Conservation (phyloP, 2,329 filamentous ascomycete genomes). For the Phoma sp. region DNA sequence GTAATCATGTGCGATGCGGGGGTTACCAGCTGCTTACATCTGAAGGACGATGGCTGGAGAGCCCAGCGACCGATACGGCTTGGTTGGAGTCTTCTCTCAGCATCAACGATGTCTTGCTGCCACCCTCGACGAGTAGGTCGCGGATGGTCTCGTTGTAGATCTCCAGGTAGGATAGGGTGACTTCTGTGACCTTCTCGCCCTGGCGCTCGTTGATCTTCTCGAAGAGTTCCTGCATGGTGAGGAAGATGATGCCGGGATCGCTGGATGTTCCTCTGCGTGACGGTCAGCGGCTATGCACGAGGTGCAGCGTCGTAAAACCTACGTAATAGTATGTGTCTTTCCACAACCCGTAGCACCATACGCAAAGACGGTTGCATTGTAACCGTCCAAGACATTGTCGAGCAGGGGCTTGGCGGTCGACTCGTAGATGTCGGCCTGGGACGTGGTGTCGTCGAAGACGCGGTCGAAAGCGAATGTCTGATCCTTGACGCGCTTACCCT, state of each 20-base stretch:
- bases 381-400: conserved; percentile 94
- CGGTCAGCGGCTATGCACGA: conserved; percentile 42
- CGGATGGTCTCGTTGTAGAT: conserved; percentile 99
- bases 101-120: conserved; percentile 84
- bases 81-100: conserved; percentile 94
- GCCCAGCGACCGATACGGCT: conserved; percentile 85
- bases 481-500: conserved; percentile 93
- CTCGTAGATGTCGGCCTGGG: conserved; percentile 93
- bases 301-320: conserved; percentile 46
- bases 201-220: conserved; percentile 90
- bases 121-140: conserved; percentile 85
- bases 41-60: conserved; percentile 89
- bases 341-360: conserved; percentile 98
- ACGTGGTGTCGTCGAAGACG: conserved; percentile 94
- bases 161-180: conserved; percentile 93
- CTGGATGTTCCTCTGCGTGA: conserved; percentile 73
- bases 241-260: conserved; percentile 95
- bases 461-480: conserved; percentile 97
- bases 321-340: conserved; percentile 93
- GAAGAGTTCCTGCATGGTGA: conserved; percentile 99
- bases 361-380: conserved; percentile 98
- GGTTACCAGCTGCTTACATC: conserved; percentile 64
- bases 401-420: conserved; percentile 87
- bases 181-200: conserved; percentile 85
- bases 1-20: background rate